These are phyloP conservation scores for Fusarium sp. DNA, from an alignment of 2,329 filamentous ascomycete genomes.

Conservation along the genomic window DNA sequence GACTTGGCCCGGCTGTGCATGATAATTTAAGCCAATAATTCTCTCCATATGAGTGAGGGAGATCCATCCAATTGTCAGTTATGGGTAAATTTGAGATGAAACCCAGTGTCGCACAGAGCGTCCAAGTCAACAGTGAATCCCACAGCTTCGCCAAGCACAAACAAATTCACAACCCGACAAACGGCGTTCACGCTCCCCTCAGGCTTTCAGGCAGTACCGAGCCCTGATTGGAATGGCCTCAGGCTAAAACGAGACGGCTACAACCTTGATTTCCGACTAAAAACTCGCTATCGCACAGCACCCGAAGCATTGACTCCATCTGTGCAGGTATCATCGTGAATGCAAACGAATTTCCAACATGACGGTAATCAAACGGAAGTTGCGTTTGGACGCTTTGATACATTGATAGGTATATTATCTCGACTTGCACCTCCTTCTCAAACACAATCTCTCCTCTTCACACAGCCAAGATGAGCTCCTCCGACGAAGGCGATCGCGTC, in stretches of 20 bases:
- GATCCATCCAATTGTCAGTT: background rate
- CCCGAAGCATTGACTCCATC: background rate
- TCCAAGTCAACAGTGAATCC: background rate
- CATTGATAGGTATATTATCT: background rate
- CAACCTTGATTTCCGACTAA: background rate
- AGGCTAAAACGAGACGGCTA: background rate
- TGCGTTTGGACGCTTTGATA: background rate
- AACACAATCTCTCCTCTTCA: background rate
- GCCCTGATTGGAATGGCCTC: background rate
- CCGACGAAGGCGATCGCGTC: background rate
- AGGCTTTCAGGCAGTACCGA: slow-evolving; percentile 1
- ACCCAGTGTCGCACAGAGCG: background rate
- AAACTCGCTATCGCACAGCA: background rate
- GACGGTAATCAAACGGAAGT: background rate
- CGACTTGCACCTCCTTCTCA: background rate
- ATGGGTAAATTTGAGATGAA: background rate
- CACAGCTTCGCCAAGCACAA: background rate
- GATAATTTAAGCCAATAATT: background rate
- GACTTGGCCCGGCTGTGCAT: background rate
- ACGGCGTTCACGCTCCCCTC: background rate
- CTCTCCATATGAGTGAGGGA: background rate
- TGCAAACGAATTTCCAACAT: background rate
- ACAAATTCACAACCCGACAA: background rate
- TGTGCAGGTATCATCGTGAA: slow-evolving; percentile 3
- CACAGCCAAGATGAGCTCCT: background rate